Evolutionary conservation across 192 early-diverging fungal genomes (phyloP), one percentile per base, ranked within the genome.

Genomic region (Coemansia sp.): DNA sequence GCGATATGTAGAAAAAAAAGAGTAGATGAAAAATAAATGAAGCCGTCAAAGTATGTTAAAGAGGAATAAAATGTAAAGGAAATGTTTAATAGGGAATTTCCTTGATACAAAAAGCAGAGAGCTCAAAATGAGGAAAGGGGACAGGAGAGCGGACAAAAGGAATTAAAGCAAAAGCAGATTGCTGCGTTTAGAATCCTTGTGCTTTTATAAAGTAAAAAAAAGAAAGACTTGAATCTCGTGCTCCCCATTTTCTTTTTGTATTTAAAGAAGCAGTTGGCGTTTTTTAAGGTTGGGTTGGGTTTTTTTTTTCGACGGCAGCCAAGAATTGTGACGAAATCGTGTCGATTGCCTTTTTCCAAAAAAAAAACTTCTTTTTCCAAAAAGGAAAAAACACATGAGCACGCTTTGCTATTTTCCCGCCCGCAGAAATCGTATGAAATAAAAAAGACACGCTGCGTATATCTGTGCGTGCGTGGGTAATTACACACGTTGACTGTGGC

Each of bases 11-110:
- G 49, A 5, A 20, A 5, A 62, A 48, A 48, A 62, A 62, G 42
- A 8, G 28, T 25, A 48, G 40, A 42, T 45, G 10, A 50, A 62
- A 49, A 62, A 49, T 62, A 31, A 42, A 31, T 48, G 32, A 63
- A 54, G 33, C 11, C 18, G n/a, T 33, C 58, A 52, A 61, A 48
- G 12, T n/a, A 25, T 17, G 30, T 36, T 33, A 22, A 28, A 56
- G 42, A 56, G 61, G 30, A 59, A 22, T 22, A 22, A 8, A 29
- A 22, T 7, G 22, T 14, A 20, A 30, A 22, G 29, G 22, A 30
- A 4, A 5, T 55, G 2, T 55, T 55, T 29, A 29, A 50, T 5
- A 50, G 14, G 49, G 20, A 50, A 50, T 30, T 25, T 55, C 29
- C 20, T 30, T 30, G 14, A 25, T 30, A 30, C 29, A 55, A 22